Evolutionary conservation across 2,329 filamentous ascomycete genomes (phyloP), one percentile per base, ranked within the genome.

Genomic region (Ramichloridium luteum): DNA sequence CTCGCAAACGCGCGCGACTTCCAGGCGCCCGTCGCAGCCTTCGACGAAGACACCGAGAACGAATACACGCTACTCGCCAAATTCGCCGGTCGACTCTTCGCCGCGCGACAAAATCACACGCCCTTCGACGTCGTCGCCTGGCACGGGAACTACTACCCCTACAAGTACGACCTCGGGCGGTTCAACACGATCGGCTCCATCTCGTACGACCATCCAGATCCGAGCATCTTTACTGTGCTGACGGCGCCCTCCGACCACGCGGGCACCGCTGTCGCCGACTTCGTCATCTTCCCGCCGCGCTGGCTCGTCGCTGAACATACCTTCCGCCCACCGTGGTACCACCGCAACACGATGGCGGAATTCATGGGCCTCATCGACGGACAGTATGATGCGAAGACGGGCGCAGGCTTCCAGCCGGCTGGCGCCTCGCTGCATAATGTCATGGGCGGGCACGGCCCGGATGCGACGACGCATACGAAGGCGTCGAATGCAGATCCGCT

Each of bases 71-170:
- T 80, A 2, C 58, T 77, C 1, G 68, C 68, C 43, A 80, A 80
- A 47, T 67, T 79, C 27, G 65, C 64, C 1, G 74, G 74, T 1
- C 63, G 66, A 25, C 67, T 78, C 22, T 78, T 76, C 46, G 60
- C 57, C 13, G 72, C 68, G 33, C 64, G 62, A 13, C 77, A 81
- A 48, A 61, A 60, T 13, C 76, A 80, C 48, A 74, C 68, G 2
- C 77, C 77, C 0, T 82, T 80, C 46, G 76, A 81, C 43, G 76
- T 80, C 1, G 72, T 80, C 0, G 76, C 74, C 2, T 80, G 77
- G 76, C 75, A 80, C 43, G 76, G 76, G n/a, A 74, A 70, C 31
- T 77, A 78, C 44, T 72, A 72, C 32, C 67, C 67, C 1, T 71
- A 68, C 57, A 71, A 70, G 45, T 70, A 70, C 53, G 67, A 70